phyloP scores from a whole-genome alignment of 768 basidiomycete genomes.

The Tremella fuciformis region DNA sequence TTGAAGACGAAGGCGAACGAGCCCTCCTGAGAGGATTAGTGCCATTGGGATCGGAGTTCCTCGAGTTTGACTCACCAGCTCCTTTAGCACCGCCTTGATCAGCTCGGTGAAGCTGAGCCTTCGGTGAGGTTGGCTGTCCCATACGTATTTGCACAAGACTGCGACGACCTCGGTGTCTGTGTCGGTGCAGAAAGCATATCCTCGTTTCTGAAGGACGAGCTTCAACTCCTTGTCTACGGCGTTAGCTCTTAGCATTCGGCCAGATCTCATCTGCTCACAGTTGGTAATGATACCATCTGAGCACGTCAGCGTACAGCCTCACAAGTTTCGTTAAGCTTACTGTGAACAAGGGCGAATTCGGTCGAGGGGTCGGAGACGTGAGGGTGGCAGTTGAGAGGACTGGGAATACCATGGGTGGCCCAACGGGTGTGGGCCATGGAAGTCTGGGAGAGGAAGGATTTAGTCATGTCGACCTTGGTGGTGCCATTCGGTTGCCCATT shows the following conservation, averaged over 20 bases:
- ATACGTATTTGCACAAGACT: constrained; percentile 92
- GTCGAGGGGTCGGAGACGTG: constrained; percentile 71
- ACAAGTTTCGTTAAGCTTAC: constrained; percentile 26
- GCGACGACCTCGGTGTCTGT: constrained; percentile 98
- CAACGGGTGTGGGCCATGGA: constrained; percentile 99
- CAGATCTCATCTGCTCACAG: constrained; percentile 52
- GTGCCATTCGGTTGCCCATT: constrained; percentile 16
- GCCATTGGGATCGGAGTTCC: no score
- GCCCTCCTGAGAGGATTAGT: constrained; percentile 62
- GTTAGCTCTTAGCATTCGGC: constrained; percentile 9
- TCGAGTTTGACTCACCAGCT: constrained; percentile 58
- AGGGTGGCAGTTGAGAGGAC: constrained; percentile 88
- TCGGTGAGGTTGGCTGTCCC: constrained; percentile 85
- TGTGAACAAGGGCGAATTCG: constrained; percentile 94
- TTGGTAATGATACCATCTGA: constrained; percentile 93
- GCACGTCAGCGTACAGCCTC: constrained; percentile 6
- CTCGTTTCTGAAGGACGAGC: constrained; percentile 89
- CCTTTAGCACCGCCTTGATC: constrained; percentile 92
- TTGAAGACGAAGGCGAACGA: constrained; percentile 99
- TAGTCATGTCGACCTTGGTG: constrained; percentile 63
- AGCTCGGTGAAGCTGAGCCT: constrained; percentile 82
- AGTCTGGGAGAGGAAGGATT: constrained; percentile 78
- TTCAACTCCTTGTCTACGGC: constrained; percentile 67
- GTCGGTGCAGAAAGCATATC: constrained; percentile 88
- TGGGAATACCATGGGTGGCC: constrained; percentile 95